A percentile compares a stretch with the other conserved stretches of the same genome.
Conservation (phyloP, 768 basidiomycete genomes). For the Ephemerocybe angulata region DNA sequence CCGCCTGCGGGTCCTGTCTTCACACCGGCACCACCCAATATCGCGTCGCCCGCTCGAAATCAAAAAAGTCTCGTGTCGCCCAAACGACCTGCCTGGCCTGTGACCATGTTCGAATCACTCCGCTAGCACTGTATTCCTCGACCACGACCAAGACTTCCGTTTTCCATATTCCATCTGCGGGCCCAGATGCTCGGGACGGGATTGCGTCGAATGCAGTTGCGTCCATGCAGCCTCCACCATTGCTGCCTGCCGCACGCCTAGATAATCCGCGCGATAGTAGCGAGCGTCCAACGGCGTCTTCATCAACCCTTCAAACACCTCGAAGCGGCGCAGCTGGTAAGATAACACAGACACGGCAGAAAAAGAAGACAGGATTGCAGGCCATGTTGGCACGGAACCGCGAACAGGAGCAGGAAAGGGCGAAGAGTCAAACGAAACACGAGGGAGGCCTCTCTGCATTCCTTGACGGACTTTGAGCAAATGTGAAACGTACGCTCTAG, state of each 20-base stretch:
- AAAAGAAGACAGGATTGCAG: conserved; percentile 57
- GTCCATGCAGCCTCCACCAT: background rate
- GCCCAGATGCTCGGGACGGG: background rate
- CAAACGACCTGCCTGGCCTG: conserved; percentile 31
- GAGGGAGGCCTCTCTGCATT: conserved; percentile 52
- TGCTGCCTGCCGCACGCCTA: background rate
- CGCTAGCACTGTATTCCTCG: conserved; percentile 12
- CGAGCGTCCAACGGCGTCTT: conserved; percentile 1
- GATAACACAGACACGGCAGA: conserved; percentile 35
- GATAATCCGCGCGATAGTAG: conserved; percentile 1
- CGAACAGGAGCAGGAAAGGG: conserved; percentile 42
- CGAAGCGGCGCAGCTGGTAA: background rate
- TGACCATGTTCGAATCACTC: conserved; percentile 18
- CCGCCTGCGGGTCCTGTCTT: conserved; percentile 51
- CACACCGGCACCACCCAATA: conserved; percentile 33
- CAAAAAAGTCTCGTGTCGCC: conserved; percentile 11
- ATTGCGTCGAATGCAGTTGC: background rate
- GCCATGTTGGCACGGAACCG: conserved; percentile 62
- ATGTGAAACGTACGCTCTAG: conserved; percentile 5
- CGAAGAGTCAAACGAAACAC: conserved; percentile 23
- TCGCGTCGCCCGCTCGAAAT: conserved; percentile 3
- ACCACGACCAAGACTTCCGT: background rate
- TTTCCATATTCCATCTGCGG: background rate
- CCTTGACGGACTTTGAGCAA: conserved; percentile 34
- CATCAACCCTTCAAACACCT: conserved; percentile 9